phyloP scores from a whole-genome alignment of 140 eudicot species.

The Ambrosia hybrid region DNA sequence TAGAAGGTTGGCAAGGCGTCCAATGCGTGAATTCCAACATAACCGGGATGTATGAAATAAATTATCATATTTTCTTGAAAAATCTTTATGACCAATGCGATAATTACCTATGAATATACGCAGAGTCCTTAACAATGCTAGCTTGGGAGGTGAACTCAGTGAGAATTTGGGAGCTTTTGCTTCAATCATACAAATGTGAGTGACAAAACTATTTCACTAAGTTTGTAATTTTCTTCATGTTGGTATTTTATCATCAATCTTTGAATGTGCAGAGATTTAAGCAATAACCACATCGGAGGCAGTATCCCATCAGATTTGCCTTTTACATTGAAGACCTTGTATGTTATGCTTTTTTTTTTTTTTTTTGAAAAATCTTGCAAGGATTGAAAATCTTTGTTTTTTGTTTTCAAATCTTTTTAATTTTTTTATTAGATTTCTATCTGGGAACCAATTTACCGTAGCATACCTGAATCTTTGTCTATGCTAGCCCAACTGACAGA shows the following conservation, averaged over 20 bases:
- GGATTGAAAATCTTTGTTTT: background rate
- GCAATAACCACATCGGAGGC: conserved; percentile 91
- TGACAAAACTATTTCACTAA: conserved; percentile 14
- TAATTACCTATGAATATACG: conserved; percentile 42
- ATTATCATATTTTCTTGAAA: background rate
- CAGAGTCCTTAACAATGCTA: conserved; percentile 66
- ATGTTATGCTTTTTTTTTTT: conserved; percentile 33
- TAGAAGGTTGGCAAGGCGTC: conserved; percentile 89
- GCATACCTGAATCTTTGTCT: conserved; percentile 66
- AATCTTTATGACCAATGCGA: conserved; percentile 15
- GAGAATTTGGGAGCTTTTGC: conserved; percentile 61
- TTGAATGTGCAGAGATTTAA: conserved; percentile 53
- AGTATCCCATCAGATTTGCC: conserved; percentile 71
- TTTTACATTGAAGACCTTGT: conserved; percentile 65
- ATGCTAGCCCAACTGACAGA: conserved; percentile 69
- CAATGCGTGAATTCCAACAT: conserved; percentile 79
- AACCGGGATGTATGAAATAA: conserved; percentile 64
- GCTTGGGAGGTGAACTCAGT: conserved; percentile 78
- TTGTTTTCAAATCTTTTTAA: background rate
- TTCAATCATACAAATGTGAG: conserved; percentile 80
- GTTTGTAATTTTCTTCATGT: background rate
- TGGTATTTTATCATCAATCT: conserved; percentile 17
- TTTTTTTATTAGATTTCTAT: conserved; percentile 46
- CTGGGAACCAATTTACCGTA: conserved; percentile 65
- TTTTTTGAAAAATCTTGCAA: background rate